These are phyloP conservation scores for Panellus pusillus DNA, from an alignment of 768 basidiomycete species.

Conservation along the genomic window DNA sequence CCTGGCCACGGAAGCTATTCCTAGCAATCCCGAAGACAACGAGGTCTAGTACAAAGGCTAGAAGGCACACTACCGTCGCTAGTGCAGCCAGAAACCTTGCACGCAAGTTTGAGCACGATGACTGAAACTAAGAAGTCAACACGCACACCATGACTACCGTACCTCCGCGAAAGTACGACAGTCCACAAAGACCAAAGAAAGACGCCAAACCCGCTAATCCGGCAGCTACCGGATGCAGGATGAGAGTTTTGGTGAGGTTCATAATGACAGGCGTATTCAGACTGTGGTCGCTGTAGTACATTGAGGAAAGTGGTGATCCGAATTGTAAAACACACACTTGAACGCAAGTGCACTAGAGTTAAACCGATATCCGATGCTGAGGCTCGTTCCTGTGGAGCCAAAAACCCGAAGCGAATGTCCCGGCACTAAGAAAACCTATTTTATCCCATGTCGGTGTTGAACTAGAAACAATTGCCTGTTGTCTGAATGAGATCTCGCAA, in stretches of 20 bases:
- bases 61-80: slow-evolving; percentile 63
- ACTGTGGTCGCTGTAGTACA: slow-evolving; percentile 34
- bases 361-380: slow-evolving; percentile 61
- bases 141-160: slow-evolving; percentile 65
- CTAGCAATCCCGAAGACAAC: slow-evolving; percentile 74
- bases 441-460: slow-evolving; percentile 46
- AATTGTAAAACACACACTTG: slow-evolving; percentile 37
- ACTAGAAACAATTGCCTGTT: slow-evolving; percentile 42
- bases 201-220: slow-evolving; percentile 65
- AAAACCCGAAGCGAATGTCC: slow-evolving; percentile 50
- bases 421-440: slow-evolving; percentile 53
- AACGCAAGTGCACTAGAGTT: slow-evolving; percentile 28
- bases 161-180: slow-evolving; percentile 62
- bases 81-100: slow-evolving; percentile 57
- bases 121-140: not conserved
- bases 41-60: slow-evolving; percentile 79
- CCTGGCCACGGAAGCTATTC: slow-evolving; percentile 51
- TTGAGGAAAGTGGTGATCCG: not conserved
- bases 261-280: slow-evolving; percentile 56
- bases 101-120: not conserved
- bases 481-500: not conserved
- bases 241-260: slow-evolving; percentile 71
- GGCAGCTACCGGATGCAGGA: slow-evolving; percentile 74
- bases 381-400: slow-evolving; percentile 51
- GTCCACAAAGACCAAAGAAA: slow-evolving; percentile 69